Conservation (phyloP, 2,329 filamentous ascomycete genomes). For the Sclerotinia nivalis region DNA sequence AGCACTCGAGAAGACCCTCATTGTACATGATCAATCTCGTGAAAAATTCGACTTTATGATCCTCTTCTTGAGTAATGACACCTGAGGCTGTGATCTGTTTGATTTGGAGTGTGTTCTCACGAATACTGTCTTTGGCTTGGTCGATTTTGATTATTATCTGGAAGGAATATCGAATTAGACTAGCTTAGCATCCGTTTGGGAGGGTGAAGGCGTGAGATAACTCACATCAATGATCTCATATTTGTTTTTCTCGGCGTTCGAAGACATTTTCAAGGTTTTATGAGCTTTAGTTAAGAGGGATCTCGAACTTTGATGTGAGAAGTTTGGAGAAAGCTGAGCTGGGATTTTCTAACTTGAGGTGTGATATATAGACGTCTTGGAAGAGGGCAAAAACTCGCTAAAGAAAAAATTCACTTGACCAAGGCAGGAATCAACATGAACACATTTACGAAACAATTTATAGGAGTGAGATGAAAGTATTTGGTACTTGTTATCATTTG, state of each 20-base stretch:
- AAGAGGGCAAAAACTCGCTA: background rate
- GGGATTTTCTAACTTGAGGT: background rate
- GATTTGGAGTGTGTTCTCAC: background rate
- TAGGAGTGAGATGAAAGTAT: background rate
- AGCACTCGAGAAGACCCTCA: background rate
- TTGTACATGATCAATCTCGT: background rate
- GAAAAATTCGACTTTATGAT: background rate
- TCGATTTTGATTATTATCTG: background rate
- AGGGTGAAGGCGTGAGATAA: too few species aligned
- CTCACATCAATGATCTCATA: background rate
- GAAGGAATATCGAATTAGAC: background rate
- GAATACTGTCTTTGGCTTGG: rapidly evolving
- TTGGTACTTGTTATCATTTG: background rate
- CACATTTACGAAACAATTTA: background rate
- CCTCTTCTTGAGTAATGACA: background rate
- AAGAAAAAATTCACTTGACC: background rate
- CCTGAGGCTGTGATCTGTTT: background rate
- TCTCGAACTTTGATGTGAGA: background rate
- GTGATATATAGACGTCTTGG: background rate
- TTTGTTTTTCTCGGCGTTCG: background rate
- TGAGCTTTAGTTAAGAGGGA: background rate
- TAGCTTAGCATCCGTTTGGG: background rate
- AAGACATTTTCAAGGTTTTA: background rate
- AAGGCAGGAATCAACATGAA: background rate
- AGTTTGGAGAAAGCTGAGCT: background rate